Conservation (phyloP, 2,329 filamentous ascomycete genomes). For the Amauroascus verrucosus region DNA sequence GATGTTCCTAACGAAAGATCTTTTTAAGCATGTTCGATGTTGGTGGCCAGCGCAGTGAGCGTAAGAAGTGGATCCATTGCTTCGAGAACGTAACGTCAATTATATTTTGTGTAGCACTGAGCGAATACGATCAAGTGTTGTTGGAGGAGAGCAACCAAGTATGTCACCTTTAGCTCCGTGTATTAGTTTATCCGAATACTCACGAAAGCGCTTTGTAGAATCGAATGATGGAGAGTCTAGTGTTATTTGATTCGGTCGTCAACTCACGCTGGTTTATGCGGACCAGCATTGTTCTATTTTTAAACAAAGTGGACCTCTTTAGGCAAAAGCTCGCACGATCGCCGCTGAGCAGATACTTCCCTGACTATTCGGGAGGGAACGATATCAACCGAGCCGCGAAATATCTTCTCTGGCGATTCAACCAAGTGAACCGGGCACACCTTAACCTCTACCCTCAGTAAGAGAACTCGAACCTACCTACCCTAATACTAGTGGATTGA, state of each 20-base stretch:
- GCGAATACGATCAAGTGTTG: constrained; percentile 95
- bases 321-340: constrained; percentile 85
- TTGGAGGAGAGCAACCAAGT: constrained; percentile 96
- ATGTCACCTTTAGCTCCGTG: constrained; percentile 26
- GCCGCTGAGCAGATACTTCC: constrained; percentile 88
- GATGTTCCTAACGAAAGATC: constrained; percentile 19
- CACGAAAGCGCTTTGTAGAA: constrained; percentile 51
- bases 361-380: constrained; percentile 93
- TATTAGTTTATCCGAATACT: background rate
- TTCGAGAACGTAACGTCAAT: constrained; percentile 99
- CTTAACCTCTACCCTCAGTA: constrained; percentile 97
- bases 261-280: constrained; percentile 99
- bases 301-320: constrained; percentile 99
- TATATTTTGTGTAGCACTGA: constrained; percentile 96
- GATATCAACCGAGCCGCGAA: constrained; percentile 98
- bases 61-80: constrained; percentile 99
- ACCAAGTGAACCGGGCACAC: constrained; percentile 93
- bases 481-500: constrained; percentile 12
- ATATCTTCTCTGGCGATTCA: constrained; percentile 95
- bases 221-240: constrained; percentile 97
- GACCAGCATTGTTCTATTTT: constrained; percentile 94
- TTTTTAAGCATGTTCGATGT: constrained; percentile 95
- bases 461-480: constrained; percentile 34
- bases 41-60: constrained; percentile 88
- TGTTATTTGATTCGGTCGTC: constrained; percentile 95